A percentile compares a stretch with the other conserved stretches of the same genome.
Conservation (phyloP, 768 basidiomycete genomes). For the Mycena filopes region DNA sequence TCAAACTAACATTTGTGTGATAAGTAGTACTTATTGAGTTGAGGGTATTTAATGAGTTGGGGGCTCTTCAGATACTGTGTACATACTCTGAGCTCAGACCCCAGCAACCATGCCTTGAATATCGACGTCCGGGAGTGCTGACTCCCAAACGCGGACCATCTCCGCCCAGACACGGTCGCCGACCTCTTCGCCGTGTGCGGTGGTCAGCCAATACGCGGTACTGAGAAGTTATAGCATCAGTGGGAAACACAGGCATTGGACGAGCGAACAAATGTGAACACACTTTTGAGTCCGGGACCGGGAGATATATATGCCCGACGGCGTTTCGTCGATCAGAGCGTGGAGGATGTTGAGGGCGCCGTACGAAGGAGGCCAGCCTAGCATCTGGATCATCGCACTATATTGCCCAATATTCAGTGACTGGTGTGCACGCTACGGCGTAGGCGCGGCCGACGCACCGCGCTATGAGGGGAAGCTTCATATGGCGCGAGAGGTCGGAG, state of each 20-base stretch:
- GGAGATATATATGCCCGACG: slow-evolving; percentile 3
- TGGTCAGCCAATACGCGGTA: not conserved
- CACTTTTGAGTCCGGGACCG: slow-evolving; percentile 2
- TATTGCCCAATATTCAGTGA: not conserved
- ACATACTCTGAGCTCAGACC: no score
- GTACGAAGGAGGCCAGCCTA: slow-evolving; percentile 14
- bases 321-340: not conserved
- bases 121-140: not conserved
- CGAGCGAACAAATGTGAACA: not conserved
- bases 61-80: no score
- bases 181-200: slow-evolving; percentile 1
- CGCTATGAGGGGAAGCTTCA: not conserved
- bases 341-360: slow-evolving; percentile 16
- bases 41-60: no score
- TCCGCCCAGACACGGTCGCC: slow-evolving; percentile 2
- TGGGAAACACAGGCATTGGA: not conserved
- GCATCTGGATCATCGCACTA: not conserved
- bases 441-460: not conserved
- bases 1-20: no score
- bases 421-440: not conserved
- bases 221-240: not conserved
- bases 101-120: not conserved
- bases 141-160: slow-evolving; percentile 3
- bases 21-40: no score
- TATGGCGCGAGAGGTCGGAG: slow-evolving; percentile 9